Evolutionary conservation across 176 grass and related monocot species (phyloP).

Genomic region (Echinochloa phyllopogon): DNA sequence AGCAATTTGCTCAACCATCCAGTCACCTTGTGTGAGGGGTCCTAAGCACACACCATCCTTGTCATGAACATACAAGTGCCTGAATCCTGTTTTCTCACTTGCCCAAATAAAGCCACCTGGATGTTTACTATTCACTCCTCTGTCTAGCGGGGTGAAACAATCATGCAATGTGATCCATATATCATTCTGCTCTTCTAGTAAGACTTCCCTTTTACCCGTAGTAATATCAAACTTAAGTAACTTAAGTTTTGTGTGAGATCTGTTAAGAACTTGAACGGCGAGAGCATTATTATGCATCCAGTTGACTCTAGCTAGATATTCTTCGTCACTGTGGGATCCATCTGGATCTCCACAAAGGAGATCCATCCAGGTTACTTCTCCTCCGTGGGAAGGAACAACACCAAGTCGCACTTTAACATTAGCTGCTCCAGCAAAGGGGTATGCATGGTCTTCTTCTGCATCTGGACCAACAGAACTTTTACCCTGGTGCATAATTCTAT

Average conservation of each 20-base stretch:
- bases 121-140: conserved; percentile 64
- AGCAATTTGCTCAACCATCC: conserved; percentile 98
- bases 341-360: conserved; percentile 71
- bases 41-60: conserved; percentile 80
- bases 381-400: conserved; percentile 74
- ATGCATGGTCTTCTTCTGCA: conserved; percentile 96
- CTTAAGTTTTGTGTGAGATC: conserved; percentile 85
- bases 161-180: conserved; percentile 93
- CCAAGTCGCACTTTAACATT: conserved; percentile 91
- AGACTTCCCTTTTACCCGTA: conserved; percentile 71
- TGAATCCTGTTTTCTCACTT: conserved; percentile 95
- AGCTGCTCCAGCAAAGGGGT: conserved; percentile 93
- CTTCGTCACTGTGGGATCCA: conserved; percentile 62
- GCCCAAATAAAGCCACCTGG: conserved; percentile 95
- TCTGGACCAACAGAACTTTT: conserved; percentile 79
- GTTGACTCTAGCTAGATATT: conserved; percentile 96
- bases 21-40: conserved; percentile 89
- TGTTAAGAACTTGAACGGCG: conserved; percentile 87
- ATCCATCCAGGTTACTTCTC: conserved; percentile 94
- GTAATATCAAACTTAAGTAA: conserved; percentile 84
- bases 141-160: conserved; percentile 91
- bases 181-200: conserved; percentile 79
- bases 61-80: conserved; percentile 90
- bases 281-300: conserved; percentile 91
- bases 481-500: conserved; percentile 99